phyloP scores from a whole-genome alignment of 352 stramenopile genomes.

The Phytophthora sp. region DNA sequence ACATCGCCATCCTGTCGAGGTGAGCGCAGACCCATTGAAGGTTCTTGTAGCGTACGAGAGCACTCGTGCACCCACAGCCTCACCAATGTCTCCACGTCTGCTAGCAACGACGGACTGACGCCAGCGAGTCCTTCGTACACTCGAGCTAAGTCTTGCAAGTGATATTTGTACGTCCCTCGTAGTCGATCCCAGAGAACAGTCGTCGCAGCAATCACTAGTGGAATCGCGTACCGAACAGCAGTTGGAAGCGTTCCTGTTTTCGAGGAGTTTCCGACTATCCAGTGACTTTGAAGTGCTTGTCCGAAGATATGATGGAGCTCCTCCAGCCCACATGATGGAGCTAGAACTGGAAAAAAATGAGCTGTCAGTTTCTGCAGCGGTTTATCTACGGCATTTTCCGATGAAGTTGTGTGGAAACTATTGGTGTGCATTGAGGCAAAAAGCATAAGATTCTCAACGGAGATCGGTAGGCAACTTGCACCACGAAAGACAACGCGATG shows the following conservation, averaged over 20 bases:
- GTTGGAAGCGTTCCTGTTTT: slow-evolving; percentile 6
- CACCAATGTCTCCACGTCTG: slow-evolving; percentile 49
- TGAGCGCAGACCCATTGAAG: slow-evolving; percentile 12
- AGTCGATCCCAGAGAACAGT: slow-evolving; percentile 65
- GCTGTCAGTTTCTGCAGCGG: slow-evolving; percentile 20
- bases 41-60: slow-evolving; percentile 39
- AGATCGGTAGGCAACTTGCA: slow-evolving; percentile 13
- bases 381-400: not conserved
- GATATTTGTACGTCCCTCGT: slow-evolving; percentile 30
- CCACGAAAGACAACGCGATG: slow-evolving; percentile 31
- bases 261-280: too few species aligned
- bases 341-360: slow-evolving; percentile 43
- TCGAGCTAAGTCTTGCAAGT: slow-evolving; percentile 52
- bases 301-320: slow-evolving; percentile 49
- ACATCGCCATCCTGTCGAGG: slow-evolving; percentile 13
- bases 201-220: slow-evolving; percentile 40
- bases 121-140: slow-evolving; percentile 58
- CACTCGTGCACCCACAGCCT: slow-evolving; percentile 63
- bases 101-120: slow-evolving; percentile 38
- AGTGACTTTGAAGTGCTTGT: slow-evolving; percentile 14
- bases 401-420: not conserved
- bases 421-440: slow-evolving; percentile 32
- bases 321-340: slow-evolving; percentile 18
- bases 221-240: slow-evolving; percentile 27
- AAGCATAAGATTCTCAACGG: slow-evolving; percentile 45